phyloP scores from a whole-genome alignment of 2,329 filamentous ascomycete species.

The Emmonsiellopsis sp. region DNA sequence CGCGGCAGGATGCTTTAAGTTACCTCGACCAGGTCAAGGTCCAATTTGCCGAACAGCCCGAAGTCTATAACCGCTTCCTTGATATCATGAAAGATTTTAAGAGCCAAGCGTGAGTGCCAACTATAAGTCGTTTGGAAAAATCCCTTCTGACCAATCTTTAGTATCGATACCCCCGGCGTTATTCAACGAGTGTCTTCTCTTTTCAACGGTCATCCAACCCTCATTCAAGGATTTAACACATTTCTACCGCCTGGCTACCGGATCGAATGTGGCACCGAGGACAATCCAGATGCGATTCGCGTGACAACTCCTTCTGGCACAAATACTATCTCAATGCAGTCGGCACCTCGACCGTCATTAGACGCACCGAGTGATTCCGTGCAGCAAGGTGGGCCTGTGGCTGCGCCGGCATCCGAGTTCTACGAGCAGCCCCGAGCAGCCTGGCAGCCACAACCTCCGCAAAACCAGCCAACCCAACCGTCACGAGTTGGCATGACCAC shows the following conservation, averaged over 20 bases:
- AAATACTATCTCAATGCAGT: conserved; percentile 76
- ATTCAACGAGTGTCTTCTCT: conserved; percentile 94
- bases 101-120: conserved; percentile 68
- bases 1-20: conserved; percentile 69
- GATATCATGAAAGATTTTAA: conserved; percentile 99
- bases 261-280: conserved; percentile 89
- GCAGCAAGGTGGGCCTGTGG: conserved; percentile 22
- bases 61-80: conserved; percentile 93
- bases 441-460: conserved; percentile 30
- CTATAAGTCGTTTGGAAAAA: conserved; percentile 1
- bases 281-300: conserved; percentile 90
- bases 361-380: conserved; percentile 24
- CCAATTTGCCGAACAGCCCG: conserved; percentile 90
- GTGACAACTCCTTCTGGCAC: conserved; percentile 98
- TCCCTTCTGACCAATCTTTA: conserved; percentile 20
- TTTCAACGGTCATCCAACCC: conserved; percentile 87
- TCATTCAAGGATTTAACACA: conserved; percentile 97
- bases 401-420: conserved; percentile 28
- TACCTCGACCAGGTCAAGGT: conserved; percentile 98
- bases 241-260: conserved; percentile 92
- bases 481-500: conserved; percentile 11
- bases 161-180: conserved; percentile 93
- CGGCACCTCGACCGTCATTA: conserved; percentile 28
- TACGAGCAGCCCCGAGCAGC: conserved; percentile 31
- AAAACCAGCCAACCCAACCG: conserved; percentile 18